Evolutionary conservation across 2,329 filamentous ascomycete genomes (phyloP), one percentile per base, ranked within the genome.

Genomic region (Colletotrichum brevisporum): DNA sequence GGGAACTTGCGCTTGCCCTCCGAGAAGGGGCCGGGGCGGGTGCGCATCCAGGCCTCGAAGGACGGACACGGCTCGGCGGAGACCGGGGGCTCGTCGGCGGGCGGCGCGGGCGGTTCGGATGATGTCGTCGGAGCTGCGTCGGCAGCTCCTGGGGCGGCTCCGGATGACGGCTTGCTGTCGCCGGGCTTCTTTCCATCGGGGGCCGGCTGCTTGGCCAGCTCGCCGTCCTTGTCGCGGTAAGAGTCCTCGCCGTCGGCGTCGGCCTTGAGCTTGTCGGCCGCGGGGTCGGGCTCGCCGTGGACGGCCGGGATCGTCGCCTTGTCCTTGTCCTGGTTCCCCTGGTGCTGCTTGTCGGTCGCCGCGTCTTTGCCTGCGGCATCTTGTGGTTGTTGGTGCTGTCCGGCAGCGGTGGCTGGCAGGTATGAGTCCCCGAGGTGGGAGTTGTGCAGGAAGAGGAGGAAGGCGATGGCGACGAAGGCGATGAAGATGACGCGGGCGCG

Each of bases 1-100:
- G 94, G 92, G 15, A 97, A 89, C 64, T 88, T 83, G 77, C 95
- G 88, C 8, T 89, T 90, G 15, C 95, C 95, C 18, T 87, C 81
- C 72, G 93, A 97, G 15, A 12, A 4, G 4, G 65, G 68, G 2
- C 68, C 68, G 55, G 68, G 68, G 18, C 65, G 58, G 27, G 31
- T 47, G 31, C 68, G 55, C 68, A 70, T 63, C 68, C 58, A 68
- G 41, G 21, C 53, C 52, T 70, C 63, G 9, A 57, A 70, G 4
- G 67, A 57, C 10, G 39, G 55, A 4, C 67, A 58, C 36, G 52
- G 52, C 53, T 50, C 61, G n/a, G 43, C 27, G 1, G 58, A 57
- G 0, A 45, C 24, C 13, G 56, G 52, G 18, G 63, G 55, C 9
- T 13, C 16, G 41, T 43, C 41, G 21, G 60, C 26, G 0, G 0